These are phyloP conservation scores for Penicillium olsonii DNA, from an alignment of 2,329 filamentous ascomycete genomes.

Conservation along the genomic window DNA sequence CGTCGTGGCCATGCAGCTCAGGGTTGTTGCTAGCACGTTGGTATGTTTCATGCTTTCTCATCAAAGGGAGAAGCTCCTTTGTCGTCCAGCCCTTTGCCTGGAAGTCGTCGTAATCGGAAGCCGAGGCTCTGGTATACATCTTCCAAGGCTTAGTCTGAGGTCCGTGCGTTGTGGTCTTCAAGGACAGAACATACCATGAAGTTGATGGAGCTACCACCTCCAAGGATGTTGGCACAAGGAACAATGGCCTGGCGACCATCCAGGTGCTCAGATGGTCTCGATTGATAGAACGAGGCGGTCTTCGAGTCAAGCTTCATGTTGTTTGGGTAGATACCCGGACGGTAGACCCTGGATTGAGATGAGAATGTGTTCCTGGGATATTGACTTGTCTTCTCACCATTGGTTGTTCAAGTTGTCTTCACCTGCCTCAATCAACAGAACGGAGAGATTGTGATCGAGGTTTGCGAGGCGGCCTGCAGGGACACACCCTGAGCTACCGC, in stretches of 20 bases:
- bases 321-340: slow-evolving; percentile 73
- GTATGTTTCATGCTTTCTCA: slow-evolving; percentile 81
- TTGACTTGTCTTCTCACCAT: slow-evolving; percentile 45
- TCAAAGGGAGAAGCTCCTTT: slow-evolving; percentile 71
- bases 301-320: slow-evolving; percentile 82
- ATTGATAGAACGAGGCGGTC: slow-evolving; percentile 80
- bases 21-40: slow-evolving; percentile 65
- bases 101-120: slow-evolving; percentile 76
- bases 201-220: slow-evolving; percentile 74
- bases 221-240: slow-evolving; percentile 72
- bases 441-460: slow-evolving; percentile 71
- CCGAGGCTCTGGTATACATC: slow-evolving; percentile 74
- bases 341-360: slow-evolving; percentile 59
- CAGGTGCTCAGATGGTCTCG: slow-evolving; percentile 71
- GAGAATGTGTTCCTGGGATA: neutral
- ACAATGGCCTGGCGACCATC: slow-evolving; percentile 71
- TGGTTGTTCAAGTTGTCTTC: slow-evolving; percentile 77
- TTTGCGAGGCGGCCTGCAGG: slow-evolving; percentile 62
- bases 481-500: slow-evolving; percentile 60
- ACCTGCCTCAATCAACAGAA: slow-evolving; percentile 70
- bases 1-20: slow-evolving; percentile 71
- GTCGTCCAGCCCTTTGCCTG: slow-evolving; percentile 78
- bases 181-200: slow-evolving; percentile 62
- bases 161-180: neutral
- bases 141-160: slow-evolving; percentile 26